phyloP scores from a whole-genome alignment of 192 early-diverging fungal genomes.

The Podila epicladia region DNA sequence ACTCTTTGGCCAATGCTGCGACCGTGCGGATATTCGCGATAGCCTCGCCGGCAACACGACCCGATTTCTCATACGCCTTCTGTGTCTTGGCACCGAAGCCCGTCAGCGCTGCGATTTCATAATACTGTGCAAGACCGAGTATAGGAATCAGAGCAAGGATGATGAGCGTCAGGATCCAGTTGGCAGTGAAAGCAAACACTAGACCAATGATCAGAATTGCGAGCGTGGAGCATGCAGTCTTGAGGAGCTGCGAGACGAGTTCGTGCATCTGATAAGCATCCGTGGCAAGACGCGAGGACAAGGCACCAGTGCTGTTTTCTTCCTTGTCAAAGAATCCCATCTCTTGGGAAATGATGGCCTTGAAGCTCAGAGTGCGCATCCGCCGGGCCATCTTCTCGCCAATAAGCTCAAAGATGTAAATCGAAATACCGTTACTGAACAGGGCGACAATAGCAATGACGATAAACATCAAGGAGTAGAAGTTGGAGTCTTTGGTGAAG shows the following conservation, averaged over 20 bases:
- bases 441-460: slow-evolving; percentile 54
- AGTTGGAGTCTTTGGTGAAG: slow-evolving; percentile 49
- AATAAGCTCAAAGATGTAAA: slow-evolving; percentile 23
- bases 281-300: slow-evolving; percentile 74
- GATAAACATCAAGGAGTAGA: slow-evolving; percentile 63
- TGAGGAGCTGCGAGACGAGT: slow-evolving; percentile 39
- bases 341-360: slow-evolving; percentile 73
- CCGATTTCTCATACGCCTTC: slow-evolving; percentile 73
- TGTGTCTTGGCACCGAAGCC: slow-evolving; percentile 62
- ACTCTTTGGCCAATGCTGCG: slow-evolving; percentile 61
- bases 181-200: slow-evolving; percentile 60
- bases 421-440: slow-evolving; percentile 8
- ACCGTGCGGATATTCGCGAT: slow-evolving; percentile 83
- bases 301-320: slow-evolving; percentile 71
- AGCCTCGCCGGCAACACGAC: slow-evolving; percentile 77
- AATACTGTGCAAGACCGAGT: slow-evolving; percentile 64
- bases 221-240: slow-evolving; percentile 13
- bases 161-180: slow-evolving; percentile 69
- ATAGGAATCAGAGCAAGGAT: slow-evolving; percentile 76
- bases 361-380: slow-evolving; percentile 70
- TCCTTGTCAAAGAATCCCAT: slow-evolving; percentile 80
- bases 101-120: slow-evolving; percentile 65
- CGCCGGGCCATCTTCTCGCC: slow-evolving; percentile 73
- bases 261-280: slow-evolving; percentile 66
- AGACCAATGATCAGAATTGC: slow-evolving; percentile 16